Conservation (phyloP, 2,329 filamentous ascomycete genomes). For the Mariannaea sp. region DNA sequence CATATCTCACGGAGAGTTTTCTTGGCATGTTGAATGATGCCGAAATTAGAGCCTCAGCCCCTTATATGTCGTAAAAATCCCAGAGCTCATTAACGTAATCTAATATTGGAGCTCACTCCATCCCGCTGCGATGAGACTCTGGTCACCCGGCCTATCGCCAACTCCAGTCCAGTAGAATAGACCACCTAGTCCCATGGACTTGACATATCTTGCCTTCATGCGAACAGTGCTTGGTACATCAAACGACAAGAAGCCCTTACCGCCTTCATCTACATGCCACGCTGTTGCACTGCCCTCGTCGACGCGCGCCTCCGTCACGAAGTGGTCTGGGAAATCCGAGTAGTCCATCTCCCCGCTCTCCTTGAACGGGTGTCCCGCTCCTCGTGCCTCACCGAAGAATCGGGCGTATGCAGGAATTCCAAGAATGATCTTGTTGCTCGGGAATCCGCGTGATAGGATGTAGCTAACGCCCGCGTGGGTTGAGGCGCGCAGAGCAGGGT, state of each 20-base stretch:
- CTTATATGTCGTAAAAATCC: too few relatives aligned
- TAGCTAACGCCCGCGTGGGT: constrained; percentile 62
- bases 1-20: too few relatives aligned
- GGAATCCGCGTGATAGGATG: constrained; percentile 57
- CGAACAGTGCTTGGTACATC: constrained; percentile 65
- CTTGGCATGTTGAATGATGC: too few relatives aligned
- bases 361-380: constrained; percentile 58
- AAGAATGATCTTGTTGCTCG: constrained; percentile 62
- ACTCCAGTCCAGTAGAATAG: constrained; percentile 73
- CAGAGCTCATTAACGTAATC: not conserved
- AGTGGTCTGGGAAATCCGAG: constrained; percentile 61
- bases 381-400: constrained; percentile 60
- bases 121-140: constrained; percentile 65
- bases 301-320: constrained; percentile 46
- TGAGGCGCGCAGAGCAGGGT: constrained; percentile 46
- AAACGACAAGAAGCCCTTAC: constrained; percentile 64
- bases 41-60: too few relatives aligned
- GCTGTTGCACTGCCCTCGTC: constrained; percentile 61
- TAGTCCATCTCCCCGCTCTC: constrained; percentile 63
- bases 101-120: constrained; percentile 52
- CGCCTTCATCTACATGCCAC: constrained; percentile 54
- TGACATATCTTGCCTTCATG: constrained; percentile 65
- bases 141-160: constrained; percentile 57
- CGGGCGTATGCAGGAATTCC: constrained; percentile 68
- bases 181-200: constrained; percentile 59